Base-by-base conservation (phyloP, 2,329 filamentous ascomycete genomes). In the Xylaria sp. region DNA sequence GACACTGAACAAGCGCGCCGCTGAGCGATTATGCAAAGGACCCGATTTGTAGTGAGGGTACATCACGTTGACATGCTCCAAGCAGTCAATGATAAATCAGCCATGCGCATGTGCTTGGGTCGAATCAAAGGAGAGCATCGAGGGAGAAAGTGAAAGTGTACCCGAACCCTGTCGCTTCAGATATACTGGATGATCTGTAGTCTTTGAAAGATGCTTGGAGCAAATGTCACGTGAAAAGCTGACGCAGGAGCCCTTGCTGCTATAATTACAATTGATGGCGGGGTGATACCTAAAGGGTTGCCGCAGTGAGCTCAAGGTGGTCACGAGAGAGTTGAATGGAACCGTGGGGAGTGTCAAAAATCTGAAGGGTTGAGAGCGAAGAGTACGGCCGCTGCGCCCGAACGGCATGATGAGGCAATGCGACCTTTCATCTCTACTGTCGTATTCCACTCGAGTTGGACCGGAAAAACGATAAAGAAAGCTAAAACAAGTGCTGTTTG, bases 21-120 rank as follows among this genome's bases (percentile, higher is more conserved):
- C 58, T 62, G 41, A 66, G 58, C 57, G 58, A 66, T 54, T 31
- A 31, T 4, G 52, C 51, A 48, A 57, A 52, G 33, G 54, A 52
- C 15, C 23, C 56, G 23, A 31, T 46, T 55, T 41, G 7, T 36
- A 18, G 18, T 48, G 25, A 43, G 49, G 25, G 36, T 13, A n/a
- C 7, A 58, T 28, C 20, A 46, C 46, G 39, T 46, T 43, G 36
- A 58, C 15, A 31, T n/a, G 39, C 56, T 20, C 18, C 15, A 25
- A 23, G 56, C 12, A 46, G 23, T 58, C 15, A 46, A 46, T 46
- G 39, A 3, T 46, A 58, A 7, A 43, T 13, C 25, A 18, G n/a
- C 36, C 55, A 28, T 58, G 23, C 56, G 31, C 28, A 36, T 33
- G n/a, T 28, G 39, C 13, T 8, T 20, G 15, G 56, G 31, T n/a